These are phyloP conservation scores for Saccharomycopsis synnaedendra DNA, from an alignment of 805 yeast genomes.

Conservation along the genomic window DNA sequence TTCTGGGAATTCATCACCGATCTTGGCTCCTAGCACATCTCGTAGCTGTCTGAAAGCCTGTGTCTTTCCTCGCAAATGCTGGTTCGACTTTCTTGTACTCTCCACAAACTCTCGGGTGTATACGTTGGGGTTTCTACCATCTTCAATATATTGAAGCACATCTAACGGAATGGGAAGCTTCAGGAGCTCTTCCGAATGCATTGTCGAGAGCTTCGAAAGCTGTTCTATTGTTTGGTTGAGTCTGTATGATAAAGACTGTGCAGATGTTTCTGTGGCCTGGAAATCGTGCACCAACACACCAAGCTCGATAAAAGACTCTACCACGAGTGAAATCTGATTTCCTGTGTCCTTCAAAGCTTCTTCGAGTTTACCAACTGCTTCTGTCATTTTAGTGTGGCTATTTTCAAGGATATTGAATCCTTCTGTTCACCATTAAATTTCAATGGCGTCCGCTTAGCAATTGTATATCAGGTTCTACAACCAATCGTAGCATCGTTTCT, in stretches of 20 bases:
- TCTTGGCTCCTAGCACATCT: conserved; percentile 55
- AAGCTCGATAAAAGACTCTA: conserved; percentile 77
- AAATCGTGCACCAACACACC: conserved; percentile 91
- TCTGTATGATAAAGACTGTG: conserved; percentile 35
- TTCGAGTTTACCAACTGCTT: conserved; percentile 16
- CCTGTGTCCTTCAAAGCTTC: conserved; percentile 21
- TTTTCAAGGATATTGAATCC: neutral
- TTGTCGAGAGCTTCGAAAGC: conserved; percentile 23
- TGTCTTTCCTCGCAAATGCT: conserved; percentile 77
- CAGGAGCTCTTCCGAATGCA: conserved; percentile 19
- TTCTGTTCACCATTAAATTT: neutral
- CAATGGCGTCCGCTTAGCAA: too few species aligned
- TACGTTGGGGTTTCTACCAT: conserved; percentile 94
- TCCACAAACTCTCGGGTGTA: conserved; percentile 96
- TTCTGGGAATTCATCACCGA: conserved; percentile 72
- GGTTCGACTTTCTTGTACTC: conserved; percentile 82
- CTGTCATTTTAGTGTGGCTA: neutral
- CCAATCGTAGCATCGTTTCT: too few species aligned
- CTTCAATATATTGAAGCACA: conserved; percentile 85
- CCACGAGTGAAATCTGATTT: conserved; percentile 36
- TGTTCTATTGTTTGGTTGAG: conserved; percentile 31
- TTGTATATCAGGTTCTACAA: too few species aligned
- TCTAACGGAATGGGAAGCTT: conserved; percentile 59
- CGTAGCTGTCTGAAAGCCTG: conserved; percentile 52
- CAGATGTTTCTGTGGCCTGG: conserved; percentile 78